A percentile compares a stretch with the other conserved stretches of the same genome.
These are phyloP conservation scores for Phytopythium litorale DNA, from an alignment of 352 stramenopile genomes.

Conservation along the genomic window DNA sequence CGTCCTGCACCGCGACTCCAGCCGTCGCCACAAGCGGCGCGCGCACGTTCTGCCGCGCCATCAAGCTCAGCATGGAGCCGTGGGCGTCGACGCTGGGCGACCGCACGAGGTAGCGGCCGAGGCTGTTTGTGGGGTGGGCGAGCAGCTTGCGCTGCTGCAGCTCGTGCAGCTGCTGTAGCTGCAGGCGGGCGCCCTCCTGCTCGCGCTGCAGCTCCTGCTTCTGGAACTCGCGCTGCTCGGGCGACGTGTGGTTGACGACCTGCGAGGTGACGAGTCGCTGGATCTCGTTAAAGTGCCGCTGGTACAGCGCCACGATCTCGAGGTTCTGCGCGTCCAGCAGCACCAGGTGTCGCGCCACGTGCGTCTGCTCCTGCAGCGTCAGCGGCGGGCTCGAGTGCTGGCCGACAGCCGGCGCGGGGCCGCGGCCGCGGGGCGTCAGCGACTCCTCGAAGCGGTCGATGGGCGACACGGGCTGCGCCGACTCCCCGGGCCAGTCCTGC, in stretches of 20 bases:
- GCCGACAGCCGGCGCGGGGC: background rate
- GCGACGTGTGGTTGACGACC: background rate
- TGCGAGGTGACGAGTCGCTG: conserved; percentile 1
- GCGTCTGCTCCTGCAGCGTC: conserved; percentile 5
- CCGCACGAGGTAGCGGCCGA: background rate
- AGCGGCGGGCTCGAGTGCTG: background rate
- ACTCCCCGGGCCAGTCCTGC: background rate
- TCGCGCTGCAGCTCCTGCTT: conserved; percentile 1
- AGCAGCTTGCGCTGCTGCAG: background rate
- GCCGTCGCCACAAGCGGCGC: background rate
- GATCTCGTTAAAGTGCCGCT: conserved; percentile 39
- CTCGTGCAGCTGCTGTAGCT: conserved; percentile 3
- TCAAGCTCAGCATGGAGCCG: background rate
- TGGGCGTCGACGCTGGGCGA: conserved; percentile 4
- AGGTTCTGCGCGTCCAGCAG: conserved; percentile 10
- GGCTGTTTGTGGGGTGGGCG: conserved; percentile 4
- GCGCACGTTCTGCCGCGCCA: background rate
- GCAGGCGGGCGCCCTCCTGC: background rate
- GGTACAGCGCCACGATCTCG: conserved; percentile 8
- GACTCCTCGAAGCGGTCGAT: background rate
- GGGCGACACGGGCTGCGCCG: background rate
- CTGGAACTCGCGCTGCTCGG: background rate
- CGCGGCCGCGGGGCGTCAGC: background rate
- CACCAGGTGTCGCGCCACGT: background rate
- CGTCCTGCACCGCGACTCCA: background rate